phyloP scores from a whole-genome alignment of 1,139 yeast genomes.

The Geotrichum restrictum region DNA sequence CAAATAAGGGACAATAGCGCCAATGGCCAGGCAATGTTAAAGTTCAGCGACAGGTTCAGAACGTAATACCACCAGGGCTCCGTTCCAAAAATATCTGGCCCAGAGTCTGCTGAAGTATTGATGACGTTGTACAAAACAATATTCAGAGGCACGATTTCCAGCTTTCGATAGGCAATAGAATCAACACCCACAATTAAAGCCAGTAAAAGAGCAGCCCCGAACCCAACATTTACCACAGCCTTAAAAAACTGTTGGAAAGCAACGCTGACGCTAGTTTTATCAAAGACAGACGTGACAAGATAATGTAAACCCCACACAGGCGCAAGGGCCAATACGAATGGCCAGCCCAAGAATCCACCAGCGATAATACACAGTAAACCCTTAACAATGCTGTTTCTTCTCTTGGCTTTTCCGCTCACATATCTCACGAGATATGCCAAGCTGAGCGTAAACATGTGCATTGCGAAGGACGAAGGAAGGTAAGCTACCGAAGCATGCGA shows the following conservation, averaged over 20 bases:
- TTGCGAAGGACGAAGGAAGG: slow-evolving; percentile 81
- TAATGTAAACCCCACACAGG: slow-evolving; percentile 19
- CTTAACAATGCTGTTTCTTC: slow-evolving; percentile 26
- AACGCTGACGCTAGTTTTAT: neutral
- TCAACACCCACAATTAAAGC: slow-evolving; percentile 51
- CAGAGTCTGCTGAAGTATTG: slow-evolving; percentile 58
- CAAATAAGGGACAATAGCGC: slow-evolving; percentile 44
- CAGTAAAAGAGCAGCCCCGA: slow-evolving; percentile 21
- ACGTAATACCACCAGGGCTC: slow-evolving; percentile 80
- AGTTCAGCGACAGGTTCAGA: slow-evolving; percentile 66
- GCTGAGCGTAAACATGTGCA: slow-evolving; percentile 62
- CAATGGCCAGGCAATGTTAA: slow-evolving; percentile 54
- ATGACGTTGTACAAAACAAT: slow-evolving; percentile 81
- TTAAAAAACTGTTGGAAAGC: slow-evolving; percentile 11
- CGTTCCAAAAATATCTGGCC: slow-evolving; percentile 87
- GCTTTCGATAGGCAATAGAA: slow-evolving; percentile 57
- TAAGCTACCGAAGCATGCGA: slow-evolving; percentile 81
- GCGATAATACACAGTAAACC: slow-evolving; percentile 53
- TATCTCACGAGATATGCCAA: slow-evolving; percentile 42
- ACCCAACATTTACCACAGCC: slow-evolving; percentile 17
- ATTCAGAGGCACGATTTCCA: slow-evolving; percentile 71
- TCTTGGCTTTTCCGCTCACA: slow-evolving; percentile 28
- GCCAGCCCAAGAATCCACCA: slow-evolving; percentile 89
- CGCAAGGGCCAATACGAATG: slow-evolving; percentile 68
- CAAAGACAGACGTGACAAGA: slow-evolving; percentile 1